Percentiles rank a stretch among this genome's conserved stretches.
Conservation (phyloP, 1,284 basidiomycete genomes). For the Malassezia vespertilionis region DNA sequence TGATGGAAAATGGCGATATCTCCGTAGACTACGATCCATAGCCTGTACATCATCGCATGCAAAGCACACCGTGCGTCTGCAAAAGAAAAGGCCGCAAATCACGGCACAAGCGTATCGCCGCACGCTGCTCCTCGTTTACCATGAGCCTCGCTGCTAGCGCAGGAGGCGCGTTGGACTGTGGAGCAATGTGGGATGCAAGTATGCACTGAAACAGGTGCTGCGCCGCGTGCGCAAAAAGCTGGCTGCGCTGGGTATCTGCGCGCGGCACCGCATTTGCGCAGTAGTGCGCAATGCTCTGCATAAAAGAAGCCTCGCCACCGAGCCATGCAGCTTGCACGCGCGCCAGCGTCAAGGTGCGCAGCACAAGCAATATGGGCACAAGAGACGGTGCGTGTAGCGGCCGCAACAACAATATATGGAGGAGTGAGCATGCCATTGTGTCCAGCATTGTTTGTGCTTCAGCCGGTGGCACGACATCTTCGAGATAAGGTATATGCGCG, state of each 20-base stretch:
- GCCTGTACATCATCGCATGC: not conserved
- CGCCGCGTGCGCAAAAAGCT: not conserved
- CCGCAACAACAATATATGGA: conserved; percentile 6
- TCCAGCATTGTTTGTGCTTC: not conserved
- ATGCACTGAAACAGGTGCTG: conserved; percentile 1
- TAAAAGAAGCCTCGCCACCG: conserved; percentile 5
- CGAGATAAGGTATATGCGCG: conserved; percentile 1
- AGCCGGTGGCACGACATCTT: not conserved
- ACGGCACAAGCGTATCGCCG: not conserved
- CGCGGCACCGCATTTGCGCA: not conserved
- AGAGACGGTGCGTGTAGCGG: conserved; percentile 9
- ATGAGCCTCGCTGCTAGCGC: conserved; percentile 5
- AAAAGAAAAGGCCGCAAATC: conserved; percentile 5
- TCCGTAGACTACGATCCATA: not conserved
- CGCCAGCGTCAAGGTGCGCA: conserved; percentile 5
- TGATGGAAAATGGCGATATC: not conserved
- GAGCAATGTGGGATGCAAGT: not conserved
- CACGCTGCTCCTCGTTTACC: conserved; percentile 4
- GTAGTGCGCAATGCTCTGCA: not conserved
- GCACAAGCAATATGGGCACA: conserved; percentile 3
- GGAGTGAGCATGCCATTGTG: not conserved
- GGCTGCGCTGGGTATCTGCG: not conserved
- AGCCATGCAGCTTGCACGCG: conserved; percentile 3
- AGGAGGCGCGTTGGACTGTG: not conserved
- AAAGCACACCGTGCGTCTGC: conserved; percentile 4